phyloP scores from a whole-genome alignment of 345 rosid genomes.

The Euphorbia peplus region DNA sequence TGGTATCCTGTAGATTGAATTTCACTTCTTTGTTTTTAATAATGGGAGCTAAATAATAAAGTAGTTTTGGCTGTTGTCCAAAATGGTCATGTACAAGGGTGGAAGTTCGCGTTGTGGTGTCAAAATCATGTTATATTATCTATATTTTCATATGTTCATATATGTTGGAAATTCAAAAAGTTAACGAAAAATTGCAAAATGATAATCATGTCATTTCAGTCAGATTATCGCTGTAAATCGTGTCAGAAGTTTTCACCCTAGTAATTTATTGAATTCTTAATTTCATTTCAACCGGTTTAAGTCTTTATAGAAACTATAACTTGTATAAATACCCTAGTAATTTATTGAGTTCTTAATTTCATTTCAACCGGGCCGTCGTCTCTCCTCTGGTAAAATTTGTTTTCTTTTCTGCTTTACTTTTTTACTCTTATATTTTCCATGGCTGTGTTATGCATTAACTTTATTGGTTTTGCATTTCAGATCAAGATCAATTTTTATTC shows the following conservation, averaged over 20 bases:
- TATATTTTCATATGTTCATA: too few relatives aligned
- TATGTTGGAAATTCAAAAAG: too few relatives aligned
- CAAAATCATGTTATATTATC: too few relatives aligned
- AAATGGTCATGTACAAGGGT: neutral
- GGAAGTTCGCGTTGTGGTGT: too few relatives aligned
- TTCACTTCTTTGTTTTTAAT: neutral
- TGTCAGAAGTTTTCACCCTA: too few relatives aligned
- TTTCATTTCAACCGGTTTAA: conserved; percentile 4
- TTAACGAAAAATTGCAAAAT: too few relatives aligned
- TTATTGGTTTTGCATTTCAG: neutral
- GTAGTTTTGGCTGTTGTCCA: neutral
- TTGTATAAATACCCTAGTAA: neutral
- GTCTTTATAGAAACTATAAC: neutral
- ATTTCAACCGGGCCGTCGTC: conserved; percentile 1
- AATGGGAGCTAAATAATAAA: neutral
- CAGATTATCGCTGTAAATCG: too few relatives aligned
- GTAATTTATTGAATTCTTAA: neutral
- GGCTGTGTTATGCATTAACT: neutral
- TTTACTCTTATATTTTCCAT: neutral
- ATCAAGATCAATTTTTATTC: neutral
- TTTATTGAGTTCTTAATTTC: neutral
- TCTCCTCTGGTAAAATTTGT: neutral
- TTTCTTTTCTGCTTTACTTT: neutral
- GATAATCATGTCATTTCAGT: too few relatives aligned
- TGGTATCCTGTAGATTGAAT: conserved; percentile 16